Evolutionary conservation across 495 filamentous ascomycete species (phyloP).

Genomic region (Annulohypoxylon bovei): DNA sequence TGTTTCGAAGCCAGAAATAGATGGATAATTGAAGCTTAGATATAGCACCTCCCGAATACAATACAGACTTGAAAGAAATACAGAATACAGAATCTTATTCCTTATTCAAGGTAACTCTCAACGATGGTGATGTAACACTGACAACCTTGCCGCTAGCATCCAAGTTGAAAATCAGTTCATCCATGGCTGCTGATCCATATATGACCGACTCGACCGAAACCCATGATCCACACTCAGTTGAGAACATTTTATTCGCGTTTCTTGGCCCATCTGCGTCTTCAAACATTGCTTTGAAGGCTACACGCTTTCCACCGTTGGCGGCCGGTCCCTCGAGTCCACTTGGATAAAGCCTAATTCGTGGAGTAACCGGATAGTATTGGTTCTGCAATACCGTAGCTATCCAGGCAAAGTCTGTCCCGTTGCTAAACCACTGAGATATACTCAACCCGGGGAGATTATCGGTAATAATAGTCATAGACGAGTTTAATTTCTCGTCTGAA

Average conservation of each 20-base stretch:
- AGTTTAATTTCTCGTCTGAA: slow-evolving; percentile 46
- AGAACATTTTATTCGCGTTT: slow-evolving; percentile 45
- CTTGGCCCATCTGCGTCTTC: slow-evolving; percentile 49
- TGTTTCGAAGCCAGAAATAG: neutral
- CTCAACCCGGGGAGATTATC: slow-evolving; percentile 56
- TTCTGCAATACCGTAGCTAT: slow-evolving; percentile 46
- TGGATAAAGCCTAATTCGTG: slow-evolving; percentile 55
- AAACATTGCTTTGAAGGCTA: slow-evolving; percentile 57
- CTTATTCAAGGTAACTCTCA: slow-evolving; percentile 42
- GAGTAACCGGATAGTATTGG: slow-evolving; percentile 42
- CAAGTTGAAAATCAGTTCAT: slow-evolving; percentile 46
- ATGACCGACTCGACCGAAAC: slow-evolving; percentile 42
- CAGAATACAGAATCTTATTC: slow-evolving; percentile 7
- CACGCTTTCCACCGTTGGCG: slow-evolving; percentile 44
- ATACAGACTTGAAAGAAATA: neutral
- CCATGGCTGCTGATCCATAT: slow-evolving; percentile 43
- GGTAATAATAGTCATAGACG: slow-evolving; percentile 55
- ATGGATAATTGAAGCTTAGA: neutral
- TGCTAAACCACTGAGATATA: slow-evolving; percentile 61
- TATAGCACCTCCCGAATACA: neutral
- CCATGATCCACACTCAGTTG: slow-evolving; percentile 47
- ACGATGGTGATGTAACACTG: slow-evolving; percentile 44
- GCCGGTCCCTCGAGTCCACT: slow-evolving; percentile 49
- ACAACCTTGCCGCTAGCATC: slow-evolving; percentile 38
- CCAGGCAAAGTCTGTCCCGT: slow-evolving; percentile 58